Base-by-base conservation (phyloP, 129 eudicot species). In the Arctium lappa region DNA sequence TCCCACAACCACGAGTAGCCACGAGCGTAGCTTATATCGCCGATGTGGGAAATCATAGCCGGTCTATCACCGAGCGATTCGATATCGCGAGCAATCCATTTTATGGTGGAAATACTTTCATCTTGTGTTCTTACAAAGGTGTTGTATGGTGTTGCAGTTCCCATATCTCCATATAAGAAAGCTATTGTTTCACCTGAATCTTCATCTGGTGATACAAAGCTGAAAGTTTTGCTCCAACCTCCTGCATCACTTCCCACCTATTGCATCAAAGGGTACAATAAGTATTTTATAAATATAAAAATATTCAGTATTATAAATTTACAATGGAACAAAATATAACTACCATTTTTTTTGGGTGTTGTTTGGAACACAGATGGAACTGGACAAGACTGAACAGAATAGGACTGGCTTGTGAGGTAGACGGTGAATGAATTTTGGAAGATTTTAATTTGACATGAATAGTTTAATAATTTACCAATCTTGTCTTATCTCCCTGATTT, bases 1-100 rank as follows among this genome's bases (percentile, higher is more conserved):
- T 96, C 99, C 99, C 99, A 93, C 65, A 96, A 53, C 99, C 99
- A 96, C 16, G 97, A 83, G 84, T 91, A 91, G 72, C 99, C 98
- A 81, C 98, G 89, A 1, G 99, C 98, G 48, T 96, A 96, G 91
- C 99, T 96, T 80, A 96, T 91, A 78, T 96, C 99, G 71, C 99
- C 99, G 32, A 96, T 89, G 82, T 96, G 99, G 73, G 99, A 96
- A 79, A 96, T 90, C 33, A 96, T 36, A 10, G 98, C 89, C 13
- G 99, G 98, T 77, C 88, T 93, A 76, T 93, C 88, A 48, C 99
- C 98, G 9, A 96, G 86, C 33, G 95, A 93, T 86, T 96, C 91
- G 30, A 96, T 86, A 76, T 96, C 99, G 22, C 98, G 89, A 30
- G 82, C 84, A 33, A 96, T 93, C 98, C 95, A 96, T 81, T 93